phyloP scores from a whole-genome alignment of 2,329 filamentous ascomycete genomes.

The Diaporthe destruens region DNA sequence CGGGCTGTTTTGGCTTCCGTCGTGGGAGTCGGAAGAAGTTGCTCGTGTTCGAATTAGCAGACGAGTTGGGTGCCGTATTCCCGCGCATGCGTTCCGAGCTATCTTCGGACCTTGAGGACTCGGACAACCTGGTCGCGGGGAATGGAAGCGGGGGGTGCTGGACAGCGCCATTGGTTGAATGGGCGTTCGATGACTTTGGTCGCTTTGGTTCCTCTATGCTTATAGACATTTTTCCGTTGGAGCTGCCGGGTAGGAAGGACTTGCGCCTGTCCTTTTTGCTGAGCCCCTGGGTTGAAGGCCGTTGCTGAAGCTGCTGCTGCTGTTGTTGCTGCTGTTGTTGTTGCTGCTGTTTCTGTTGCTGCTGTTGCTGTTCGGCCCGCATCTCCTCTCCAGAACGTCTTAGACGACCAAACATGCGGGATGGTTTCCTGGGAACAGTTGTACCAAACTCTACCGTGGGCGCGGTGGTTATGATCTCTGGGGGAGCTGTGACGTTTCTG shows the following conservation, averaged over 20 bases:
- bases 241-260: slow-evolving; percentile 52
- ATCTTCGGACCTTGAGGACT: slow-evolving; percentile 90
- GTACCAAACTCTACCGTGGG: slow-evolving; percentile 77
- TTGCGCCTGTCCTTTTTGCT: slow-evolving; percentile 58
- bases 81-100: slow-evolving; percentile 78
- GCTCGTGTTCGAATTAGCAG: slow-evolving; percentile 64
- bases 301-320: slow-evolving; percentile 40
- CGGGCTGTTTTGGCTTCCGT: slow-evolving; percentile 79
- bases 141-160: slow-evolving; percentile 72
- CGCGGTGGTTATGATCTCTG: slow-evolving; percentile 90
- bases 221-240: slow-evolving; percentile 59
- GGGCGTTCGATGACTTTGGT: slow-evolving; percentile 55
- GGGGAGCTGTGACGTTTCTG: slow-evolving; percentile 58
- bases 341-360: slow-evolving; percentile 42
- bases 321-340: slow-evolving; percentile 47
- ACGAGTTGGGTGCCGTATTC: slow-evolving; percentile 69
- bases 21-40: slow-evolving; percentile 87
- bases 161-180: slow-evolving; percentile 71
- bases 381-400: slow-evolving; percentile 65
- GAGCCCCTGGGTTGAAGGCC: slow-evolving; percentile 45
- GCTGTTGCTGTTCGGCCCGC: slow-evolving; percentile 50
- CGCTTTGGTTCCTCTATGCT: slow-evolving; percentile 73
- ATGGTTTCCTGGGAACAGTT: slow-evolving; percentile 67
- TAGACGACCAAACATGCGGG: slow-evolving; percentile 65
- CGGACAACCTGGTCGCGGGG: slow-evolving; percentile 76